These are phyloP conservation scores for Lasiodiplodia gonubiensis DNA, from an alignment of 2,329 filamentous ascomycete genomes.

Conservation along the genomic window DNA sequence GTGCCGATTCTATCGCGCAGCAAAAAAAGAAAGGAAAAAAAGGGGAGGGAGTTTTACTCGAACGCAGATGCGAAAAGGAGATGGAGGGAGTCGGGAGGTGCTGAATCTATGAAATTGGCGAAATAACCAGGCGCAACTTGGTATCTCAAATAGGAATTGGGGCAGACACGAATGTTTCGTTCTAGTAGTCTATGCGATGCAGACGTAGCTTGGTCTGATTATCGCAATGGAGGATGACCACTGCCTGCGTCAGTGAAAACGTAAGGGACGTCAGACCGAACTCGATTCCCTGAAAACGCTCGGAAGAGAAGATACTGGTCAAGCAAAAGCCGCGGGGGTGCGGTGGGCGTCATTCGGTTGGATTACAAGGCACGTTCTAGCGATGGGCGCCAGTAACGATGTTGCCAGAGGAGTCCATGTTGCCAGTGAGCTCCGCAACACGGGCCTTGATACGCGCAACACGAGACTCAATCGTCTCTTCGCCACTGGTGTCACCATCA, in stretches of 20 bases:
- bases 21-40: background rate
- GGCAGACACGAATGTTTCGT: background rate
- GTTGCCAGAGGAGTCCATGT: conserved; percentile 60
- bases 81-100: background rate
- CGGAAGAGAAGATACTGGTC: background rate
- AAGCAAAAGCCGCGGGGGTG: background rate
- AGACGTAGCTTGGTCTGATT: background rate
- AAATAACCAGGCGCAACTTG: conserved; percentile 15
- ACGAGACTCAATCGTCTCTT: conserved; percentile 96
- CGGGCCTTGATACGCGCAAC: conserved; percentile 97
- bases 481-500: conserved; percentile 89
- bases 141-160: conserved; percentile 13
- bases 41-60: too few relatives aligned
- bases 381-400: conserved; percentile 25
- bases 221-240: background rate
- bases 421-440: conserved; percentile 89
- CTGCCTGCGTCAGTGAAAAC: background rate
- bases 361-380: background rate
- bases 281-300: conserved; percentile 3
- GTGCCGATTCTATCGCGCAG: conserved; percentile 3
- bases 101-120: background rate
- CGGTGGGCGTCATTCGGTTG: background rate
- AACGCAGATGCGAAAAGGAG: conserved; percentile 2
- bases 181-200: background rate
- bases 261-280: conserved; percentile 5